Base-by-base conservation (phyloP, 1,139 yeast species). In the Entelexis paramagnoliae region DNA sequence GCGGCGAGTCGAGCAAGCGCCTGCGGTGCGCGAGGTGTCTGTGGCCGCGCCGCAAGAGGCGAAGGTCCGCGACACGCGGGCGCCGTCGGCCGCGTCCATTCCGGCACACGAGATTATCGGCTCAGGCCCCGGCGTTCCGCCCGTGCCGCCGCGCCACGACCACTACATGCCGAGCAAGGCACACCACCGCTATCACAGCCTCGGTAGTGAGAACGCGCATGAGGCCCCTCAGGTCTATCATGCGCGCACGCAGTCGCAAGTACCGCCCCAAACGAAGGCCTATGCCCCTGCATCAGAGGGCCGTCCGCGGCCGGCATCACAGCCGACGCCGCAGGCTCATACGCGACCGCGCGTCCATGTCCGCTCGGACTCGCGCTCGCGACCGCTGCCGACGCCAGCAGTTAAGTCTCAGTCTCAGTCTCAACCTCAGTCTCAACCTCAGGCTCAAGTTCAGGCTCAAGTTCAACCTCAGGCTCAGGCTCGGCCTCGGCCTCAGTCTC, bases 141-240 rank as follows among this genome's bases (percentile, higher is more conserved):
- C 46, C 3, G 46, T 22, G 36, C 46, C 46, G 2, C 46, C 46
- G 19, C 35, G 29, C 2, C 46, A 42, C 14, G 46, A n/a, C 6
- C 22, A 20, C 17, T 29, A 13, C 14, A 13, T 2, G 3, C 11
- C 36, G 9, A 14, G 20, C 20, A 30, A 32, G 29, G 19, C 29
- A 4, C 46, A 42, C 14, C 46, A 42, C 19, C 36, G 36, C 19
- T 32, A 30, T 16, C 45, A 29, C n/a, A 20, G 29, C 29, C 4
- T 17, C 8, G 26, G 26, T 14, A n/a, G 17, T 1, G 34, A 41
- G 3, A 22, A 4, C 1, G 17, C 11, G 30, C 30, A 10, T 4
- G 30, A 28, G 30, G 30, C 13, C 13, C 41, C 20, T 11, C 34
- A 28, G 30, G 30, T 10, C 30, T 28, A 36, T 9, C 34, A 29